Evolutionary conservation across 106 monocot genomes (phyloP).

Genomic region (Allium cepa): DNA sequence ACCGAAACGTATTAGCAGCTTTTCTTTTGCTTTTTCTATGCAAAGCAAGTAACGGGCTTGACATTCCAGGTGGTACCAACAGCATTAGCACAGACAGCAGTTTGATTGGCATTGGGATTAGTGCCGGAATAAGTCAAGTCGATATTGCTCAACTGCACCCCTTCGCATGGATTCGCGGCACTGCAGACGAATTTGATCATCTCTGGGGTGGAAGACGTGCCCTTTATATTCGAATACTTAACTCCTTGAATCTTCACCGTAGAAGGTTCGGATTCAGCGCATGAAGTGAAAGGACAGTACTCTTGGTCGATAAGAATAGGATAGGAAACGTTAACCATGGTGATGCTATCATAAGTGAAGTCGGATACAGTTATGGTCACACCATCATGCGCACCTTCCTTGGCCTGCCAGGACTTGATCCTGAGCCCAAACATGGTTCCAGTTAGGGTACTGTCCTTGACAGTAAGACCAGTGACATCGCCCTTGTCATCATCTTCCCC

Average conservation of each 20-base stretch:
- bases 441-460: constrained; percentile 30
- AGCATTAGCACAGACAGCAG: background rate
- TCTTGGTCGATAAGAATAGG: too few relatives aligned
- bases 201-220: background rate
- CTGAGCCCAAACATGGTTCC: constrained; percentile 30
- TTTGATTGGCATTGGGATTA: background rate
- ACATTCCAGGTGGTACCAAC: background rate
- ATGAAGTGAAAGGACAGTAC: too few relatives aligned
- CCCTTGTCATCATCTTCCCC: constrained; percentile 21
- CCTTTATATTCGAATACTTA: background rate
- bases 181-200: background rate
- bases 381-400: too few relatives aligned
- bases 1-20: too few relatives aligned
- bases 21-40: too few relatives aligned
- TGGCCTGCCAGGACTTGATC: constrained; percentile 33
- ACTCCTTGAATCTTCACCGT: background rate
- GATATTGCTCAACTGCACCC: background rate
- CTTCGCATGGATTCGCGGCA: background rate
- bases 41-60: background rate
- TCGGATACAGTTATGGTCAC: background rate
- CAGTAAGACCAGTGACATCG: constrained; percentile 15
- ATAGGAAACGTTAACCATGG: too few relatives aligned
- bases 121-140: background rate
- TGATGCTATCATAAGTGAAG: background rate
- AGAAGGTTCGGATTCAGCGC: background rate